Percentiles rank a stretch among this genome's conserved stretches.
Evolutionary conservation across 2,329 filamentous ascomycete genomes (phyloP).

Genomic region (Cladorrhinum sp.): DNA sequence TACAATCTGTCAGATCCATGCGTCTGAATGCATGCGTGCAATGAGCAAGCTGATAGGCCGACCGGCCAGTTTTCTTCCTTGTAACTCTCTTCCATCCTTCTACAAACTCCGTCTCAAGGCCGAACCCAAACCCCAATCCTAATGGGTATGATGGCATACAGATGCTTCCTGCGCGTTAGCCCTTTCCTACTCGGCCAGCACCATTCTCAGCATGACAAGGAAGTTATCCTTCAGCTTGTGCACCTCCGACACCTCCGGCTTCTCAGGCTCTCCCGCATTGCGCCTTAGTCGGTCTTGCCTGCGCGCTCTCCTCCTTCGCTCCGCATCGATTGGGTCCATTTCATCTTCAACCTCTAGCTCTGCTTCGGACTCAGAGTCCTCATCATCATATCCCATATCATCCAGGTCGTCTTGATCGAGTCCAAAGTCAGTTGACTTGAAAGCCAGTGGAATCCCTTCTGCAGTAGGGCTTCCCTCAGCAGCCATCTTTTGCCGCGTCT

Average conservation of each 20-base stretch:
- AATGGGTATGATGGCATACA: background rate
- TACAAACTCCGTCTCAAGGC: background rate
- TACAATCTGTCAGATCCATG: background rate
- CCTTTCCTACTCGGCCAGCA: slow-evolving; percentile 66
- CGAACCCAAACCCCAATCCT: background rate
- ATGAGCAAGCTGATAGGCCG: background rate
- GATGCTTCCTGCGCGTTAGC: background rate
- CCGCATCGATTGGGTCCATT: slow-evolving; percentile 81
- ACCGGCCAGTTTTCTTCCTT: background rate
- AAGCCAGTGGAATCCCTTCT: slow-evolving; percentile 51
- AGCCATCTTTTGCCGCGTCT: slow-evolving; percentile 98
- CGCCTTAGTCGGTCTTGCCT: slow-evolving; percentile 76
- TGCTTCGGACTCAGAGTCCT: slow-evolving; percentile 59
- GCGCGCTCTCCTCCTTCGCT: slow-evolving; percentile 73
- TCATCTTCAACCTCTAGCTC: slow-evolving; percentile 74
- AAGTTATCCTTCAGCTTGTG: slow-evolving; percentile 78
- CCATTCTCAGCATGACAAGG: slow-evolving; percentile 73
- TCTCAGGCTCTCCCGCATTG: slow-evolving; percentile 77
- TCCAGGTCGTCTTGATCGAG: slow-evolving; percentile 82
- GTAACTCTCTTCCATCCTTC: background rate
- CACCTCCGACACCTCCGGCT: slow-evolving; percentile 75
- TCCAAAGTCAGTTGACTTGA: slow-evolving; percentile 84
- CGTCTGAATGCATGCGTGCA: background rate
- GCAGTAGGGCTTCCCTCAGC: slow-evolving; percentile 62
- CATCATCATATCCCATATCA: slow-evolving; percentile 73